Conservation (phyloP, 768 basidiomycete species). For the Lactarius indigo region DNA sequence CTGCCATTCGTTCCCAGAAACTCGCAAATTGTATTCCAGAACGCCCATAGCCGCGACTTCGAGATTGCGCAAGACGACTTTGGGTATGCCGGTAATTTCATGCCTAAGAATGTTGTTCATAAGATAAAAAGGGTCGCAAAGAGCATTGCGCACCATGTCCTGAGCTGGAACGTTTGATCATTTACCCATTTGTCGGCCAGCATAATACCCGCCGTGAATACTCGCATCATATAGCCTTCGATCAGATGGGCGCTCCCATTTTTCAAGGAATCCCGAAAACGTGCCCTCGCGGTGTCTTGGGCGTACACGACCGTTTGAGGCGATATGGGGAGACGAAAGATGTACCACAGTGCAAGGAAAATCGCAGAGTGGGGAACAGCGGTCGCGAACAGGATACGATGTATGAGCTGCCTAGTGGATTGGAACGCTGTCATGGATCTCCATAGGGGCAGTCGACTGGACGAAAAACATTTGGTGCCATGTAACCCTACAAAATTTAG, state of each 20-base stretch:
- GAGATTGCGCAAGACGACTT: conserved; percentile 19
- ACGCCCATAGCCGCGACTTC: conserved; percentile 23
- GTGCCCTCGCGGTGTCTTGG: conserved; percentile 18
- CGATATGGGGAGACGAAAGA: conserved; percentile 29
- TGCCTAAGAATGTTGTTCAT: conserved; percentile 14
- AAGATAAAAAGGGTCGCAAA: neutral
- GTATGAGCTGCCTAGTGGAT: conserved; percentile 22
- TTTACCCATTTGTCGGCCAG: conserved; percentile 36
- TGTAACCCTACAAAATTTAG: conserved; percentile 1
- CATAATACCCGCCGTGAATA: conserved; percentile 37
- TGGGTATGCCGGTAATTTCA: conserved; percentile 22
- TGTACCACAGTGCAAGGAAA: conserved; percentile 32
- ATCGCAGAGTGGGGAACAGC: conserved; percentile 22
- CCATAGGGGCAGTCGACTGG: conserved; percentile 21
- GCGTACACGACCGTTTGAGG: conserved; percentile 21
- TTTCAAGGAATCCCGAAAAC: conserved; percentile 34
- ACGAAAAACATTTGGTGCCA: neutral
- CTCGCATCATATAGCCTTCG: conserved; percentile 37
- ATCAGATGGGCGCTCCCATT: conserved; percentile 29
- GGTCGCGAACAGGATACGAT: conserved; percentile 20
- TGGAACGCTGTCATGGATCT: conserved; percentile 22
- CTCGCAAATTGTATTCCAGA: conserved; percentile 21
- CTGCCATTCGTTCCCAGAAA: conserved; percentile 23
- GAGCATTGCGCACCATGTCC: conserved; percentile 30
- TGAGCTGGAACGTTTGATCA: conserved; percentile 33